A percentile compares a stretch with the other conserved stretches of the same genome.
Evolutionary conservation across 257 asterid species (phyloP).

Genomic region (Solanum medicagineum): DNA sequence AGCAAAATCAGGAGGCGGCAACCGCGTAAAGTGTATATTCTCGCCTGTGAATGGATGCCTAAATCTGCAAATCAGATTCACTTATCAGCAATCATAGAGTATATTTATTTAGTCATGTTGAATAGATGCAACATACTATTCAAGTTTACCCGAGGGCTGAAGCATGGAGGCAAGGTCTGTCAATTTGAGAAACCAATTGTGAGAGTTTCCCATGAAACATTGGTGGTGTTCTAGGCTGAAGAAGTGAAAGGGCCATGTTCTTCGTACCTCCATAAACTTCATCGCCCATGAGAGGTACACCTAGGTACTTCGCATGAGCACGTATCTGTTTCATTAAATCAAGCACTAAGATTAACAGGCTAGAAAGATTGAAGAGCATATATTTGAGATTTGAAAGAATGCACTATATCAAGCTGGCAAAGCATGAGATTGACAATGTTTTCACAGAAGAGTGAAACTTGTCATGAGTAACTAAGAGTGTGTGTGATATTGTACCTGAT

Average conservation of each 20-base stretch:
- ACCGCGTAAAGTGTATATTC: conserved; percentile 46
- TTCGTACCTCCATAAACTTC: conserved; percentile 93
- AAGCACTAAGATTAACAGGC: not conserved
- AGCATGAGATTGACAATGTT: not conserved
- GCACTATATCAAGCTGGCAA: not conserved
- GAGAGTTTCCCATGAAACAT: conserved; percentile 28
- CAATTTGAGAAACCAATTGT: conserved; percentile 39
- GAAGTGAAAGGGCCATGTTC: conserved; percentile 66
- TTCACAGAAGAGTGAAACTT: not conserved
- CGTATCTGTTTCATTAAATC: conserved; percentile 33
- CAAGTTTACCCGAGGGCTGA: conserved; percentile 52
- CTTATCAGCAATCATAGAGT: too few relatives aligned
- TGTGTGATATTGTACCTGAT: conserved; percentile 46
- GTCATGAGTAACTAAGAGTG: not conserved
- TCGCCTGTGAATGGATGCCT: conserved; percentile 64
- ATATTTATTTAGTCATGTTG: not conserved
- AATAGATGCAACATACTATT: not conserved
- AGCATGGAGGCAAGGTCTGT: conserved; percentile 95
- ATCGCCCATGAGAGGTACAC: conserved; percentile 90
- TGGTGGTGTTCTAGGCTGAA: conserved; percentile 50
- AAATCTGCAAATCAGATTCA: conserved; percentile 30
- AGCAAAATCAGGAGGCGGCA: conserved; percentile 78
- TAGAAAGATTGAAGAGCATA: not conserved
- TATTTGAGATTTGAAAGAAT: not conserved
- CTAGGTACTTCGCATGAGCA: conserved; percentile 91